Percentiles rank a stretch among this genome's conserved stretches.
Evolutionary conservation across 345 rosid species (phyloP).

Genomic region (Erucastrum elatum): DNA sequence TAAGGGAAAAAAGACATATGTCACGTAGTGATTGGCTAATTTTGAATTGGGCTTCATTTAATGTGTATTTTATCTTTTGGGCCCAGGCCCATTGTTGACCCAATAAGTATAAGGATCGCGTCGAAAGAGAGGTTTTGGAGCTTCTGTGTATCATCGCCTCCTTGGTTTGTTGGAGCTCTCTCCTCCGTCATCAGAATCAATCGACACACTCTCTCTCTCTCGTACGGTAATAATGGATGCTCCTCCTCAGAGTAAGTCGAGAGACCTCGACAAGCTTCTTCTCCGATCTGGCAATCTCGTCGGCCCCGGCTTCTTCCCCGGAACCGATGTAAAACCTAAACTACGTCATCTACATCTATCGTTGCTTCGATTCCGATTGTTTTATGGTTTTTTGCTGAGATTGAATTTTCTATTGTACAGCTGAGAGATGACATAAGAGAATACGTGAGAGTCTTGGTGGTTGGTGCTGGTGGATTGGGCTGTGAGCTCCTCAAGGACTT

Average conservation of each 20-base stretch:
- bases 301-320: slow-evolving; percentile 72
- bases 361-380: background rate
- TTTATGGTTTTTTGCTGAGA: background rate
- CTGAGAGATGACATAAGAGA: slow-evolving; percentile 77
- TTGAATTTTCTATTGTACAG: slow-evolving; percentile 38
- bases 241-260: slow-evolving; percentile 58
- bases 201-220: background rate
- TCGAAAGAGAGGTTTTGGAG: slow-evolving; percentile 6
- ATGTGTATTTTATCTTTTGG: background rate
- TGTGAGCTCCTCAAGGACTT: slow-evolving; percentile 93
- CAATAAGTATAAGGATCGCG: slow-evolving; percentile 14
- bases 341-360: background rate
- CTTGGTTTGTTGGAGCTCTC: slow-evolving; percentile 18
- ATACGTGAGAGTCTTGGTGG: slow-evolving; percentile 72
- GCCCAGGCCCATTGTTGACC: slow-evolving; percentile 29
- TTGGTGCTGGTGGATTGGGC: slow-evolving; percentile 97
- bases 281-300: slow-evolving; percentile 93
- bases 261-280: slow-evolving; percentile 94
- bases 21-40: no score
- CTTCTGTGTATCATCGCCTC: slow-evolving; percentile 12
- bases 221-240: slow-evolving; percentile 44
- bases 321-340: slow-evolving; percentile 46
- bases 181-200: slow-evolving; percentile 32
- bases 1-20: no score
- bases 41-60: no score